Evolutionary conservation across 805 yeast genomes (phyloP).

Genomic region (Monosporozyma unispora): DNA sequence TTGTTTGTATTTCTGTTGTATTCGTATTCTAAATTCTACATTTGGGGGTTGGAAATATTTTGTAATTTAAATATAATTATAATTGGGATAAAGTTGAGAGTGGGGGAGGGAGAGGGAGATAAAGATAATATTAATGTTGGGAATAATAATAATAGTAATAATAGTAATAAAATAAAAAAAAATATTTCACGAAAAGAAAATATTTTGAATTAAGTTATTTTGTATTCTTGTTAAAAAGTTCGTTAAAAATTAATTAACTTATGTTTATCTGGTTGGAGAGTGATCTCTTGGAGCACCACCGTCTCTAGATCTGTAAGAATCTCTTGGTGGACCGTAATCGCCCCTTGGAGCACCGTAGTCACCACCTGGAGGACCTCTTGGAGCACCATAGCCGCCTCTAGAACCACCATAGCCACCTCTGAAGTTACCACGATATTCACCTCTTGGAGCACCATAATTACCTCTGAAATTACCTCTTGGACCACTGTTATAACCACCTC

Average conservation of each 20-base stretch:
- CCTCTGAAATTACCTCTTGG: conserved; percentile 31
- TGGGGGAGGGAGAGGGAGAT: neutral
- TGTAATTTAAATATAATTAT: neutral
- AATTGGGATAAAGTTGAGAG: neutral
- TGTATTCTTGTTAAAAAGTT: neutral
- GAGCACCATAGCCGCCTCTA: conserved; percentile 41
- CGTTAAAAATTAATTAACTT: conserved; percentile 22
- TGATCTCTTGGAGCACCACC: conserved; percentile 44
- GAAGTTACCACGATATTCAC: conserved; percentile 32
- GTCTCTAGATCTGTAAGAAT: too few species aligned
- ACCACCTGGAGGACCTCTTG: conserved; percentile 30
- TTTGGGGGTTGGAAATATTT: neutral
- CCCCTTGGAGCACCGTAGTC: conserved; percentile 32
- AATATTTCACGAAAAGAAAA: neutral
- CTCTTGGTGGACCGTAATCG: conserved; percentile 28
- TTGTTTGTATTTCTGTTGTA: neutral
- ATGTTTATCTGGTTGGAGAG: conserved; percentile 74
- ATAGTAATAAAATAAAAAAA: neutral
- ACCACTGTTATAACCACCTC: conserved; percentile 27
- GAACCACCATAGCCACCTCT: conserved; percentile 49
- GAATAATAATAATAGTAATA: neutral
- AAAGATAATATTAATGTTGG: neutral
- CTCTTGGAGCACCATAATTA: conserved; percentile 35
- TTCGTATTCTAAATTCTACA: neutral
- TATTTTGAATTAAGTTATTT: neutral